Base-by-base conservation (phyloP, 495 filamentous ascomycete species). In the Penicillium coprophilum region DNA sequence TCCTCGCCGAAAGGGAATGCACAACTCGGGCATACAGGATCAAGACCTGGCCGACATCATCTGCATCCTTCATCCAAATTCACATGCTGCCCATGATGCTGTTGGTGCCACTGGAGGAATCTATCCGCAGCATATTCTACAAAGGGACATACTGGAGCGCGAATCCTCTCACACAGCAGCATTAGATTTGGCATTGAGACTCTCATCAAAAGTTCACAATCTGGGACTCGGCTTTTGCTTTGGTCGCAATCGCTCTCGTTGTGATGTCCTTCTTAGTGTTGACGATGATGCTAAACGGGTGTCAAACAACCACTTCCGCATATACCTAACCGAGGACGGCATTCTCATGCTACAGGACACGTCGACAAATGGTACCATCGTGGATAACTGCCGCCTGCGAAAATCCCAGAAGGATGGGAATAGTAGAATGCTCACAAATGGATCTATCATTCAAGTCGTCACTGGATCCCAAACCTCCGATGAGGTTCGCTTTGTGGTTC, bases 221-320 rank as follows among this genome's bases (percentile, higher is more conserved):
- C 80, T 85, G 4, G 40, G 63, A 0, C 63, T 79, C 39, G 94
- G 94, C 10, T 97, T 95, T 70, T 77, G 80, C 23, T 97, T 98
- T 69, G 94, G 94, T 21, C 85, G 94, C 40, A 90, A 93, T 59
- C 46, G 60, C 4, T 39, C 54, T n/a, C 76, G 76, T 32, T 93
- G 88, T 66, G 95, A 98, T 68, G 77, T 97, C 31, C 74, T 86
- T 32, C 78, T 93, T 21, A 65, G 76, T 8, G 64, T 73, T 4
- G 69, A 74, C 19, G 68, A 80, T 44, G 78, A 86, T 46, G 79
- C 82, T 2, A 69, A 77, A 50, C 81, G 85, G 19, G 77, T 97
- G 36, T 96, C 92, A 71, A 96, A 96, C 65, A 77, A 83, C 12
- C 94, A 98, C 64, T 98, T 96, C 68, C 85, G 90, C 32, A 96